Percentiles rank a stretch among this genome's conserved stretches.
These are phyloP conservation scores for Mayamaea pseudoterrestris DNA, from an alignment of 108 stramenopile genomes.

Conservation along the genomic window DNA sequence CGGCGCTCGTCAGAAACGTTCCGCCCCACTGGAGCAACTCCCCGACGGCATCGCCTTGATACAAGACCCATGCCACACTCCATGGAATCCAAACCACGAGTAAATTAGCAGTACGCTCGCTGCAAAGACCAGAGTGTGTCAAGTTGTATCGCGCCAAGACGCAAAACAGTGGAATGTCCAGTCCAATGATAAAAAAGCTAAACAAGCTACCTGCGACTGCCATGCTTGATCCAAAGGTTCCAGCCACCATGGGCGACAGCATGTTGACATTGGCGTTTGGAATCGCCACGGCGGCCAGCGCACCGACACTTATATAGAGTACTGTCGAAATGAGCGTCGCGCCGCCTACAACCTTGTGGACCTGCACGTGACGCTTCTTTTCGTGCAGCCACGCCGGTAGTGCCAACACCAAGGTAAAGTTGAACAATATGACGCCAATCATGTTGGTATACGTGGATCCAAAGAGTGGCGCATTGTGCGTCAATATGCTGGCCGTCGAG, in stretches of 20 bases:
- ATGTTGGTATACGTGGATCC: slow-evolving; percentile 29
- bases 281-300: slow-evolving; percentile 45
- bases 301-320: slow-evolving; percentile 48
- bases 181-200: slow-evolving; percentile 63
- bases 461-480: slow-evolving; percentile 36
- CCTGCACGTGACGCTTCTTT: slow-evolving; percentile 34
- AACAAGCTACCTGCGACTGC: slow-evolving; percentile 35
- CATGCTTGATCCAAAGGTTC: slow-evolving; percentile 36
- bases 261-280: slow-evolving; percentile 46
- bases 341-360: slow-evolving; percentile 25
- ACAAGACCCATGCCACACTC: slow-evolving; percentile 35
- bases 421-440: slow-evolving; percentile 60
- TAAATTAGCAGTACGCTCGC: slow-evolving; percentile 15
- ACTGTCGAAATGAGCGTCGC: slow-evolving; percentile 24
- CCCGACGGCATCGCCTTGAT: slow-evolving; percentile 28
- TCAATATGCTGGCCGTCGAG: no score
- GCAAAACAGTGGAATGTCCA: slow-evolving; percentile 58
- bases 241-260: slow-evolving; percentile 47
- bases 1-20: slow-evolving; percentile 35
- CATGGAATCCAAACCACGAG: slow-evolving; percentile 52
- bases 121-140: slow-evolving; percentile 28
- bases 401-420: slow-evolving; percentile 57
- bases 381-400: slow-evolving; percentile 73
- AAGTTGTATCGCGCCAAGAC: slow-evolving; percentile 43
- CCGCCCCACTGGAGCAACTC: slow-evolving; percentile 44